Percentiles rank a stretch among this genome's conserved stretches.
phyloP scores from a whole-genome alignment of 148 eudicot species.

The Limonium bicolor region DNA sequence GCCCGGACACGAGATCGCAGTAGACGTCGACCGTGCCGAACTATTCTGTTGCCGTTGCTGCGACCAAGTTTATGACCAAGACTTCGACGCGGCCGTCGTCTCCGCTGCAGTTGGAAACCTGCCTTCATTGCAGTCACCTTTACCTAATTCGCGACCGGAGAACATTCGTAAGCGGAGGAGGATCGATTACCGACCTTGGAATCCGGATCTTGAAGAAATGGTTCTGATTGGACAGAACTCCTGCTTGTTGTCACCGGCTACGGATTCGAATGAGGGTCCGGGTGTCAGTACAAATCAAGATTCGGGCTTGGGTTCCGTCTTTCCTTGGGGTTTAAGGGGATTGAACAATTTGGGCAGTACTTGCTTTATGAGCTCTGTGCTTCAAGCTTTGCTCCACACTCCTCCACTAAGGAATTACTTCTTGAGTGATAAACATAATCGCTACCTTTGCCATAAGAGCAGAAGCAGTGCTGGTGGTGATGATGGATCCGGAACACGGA shows the following conservation, averaged over 20 bases:
- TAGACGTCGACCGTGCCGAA: conserved; percentile 54
- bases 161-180: conserved; percentile 47
- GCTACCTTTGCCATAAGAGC: conserved; percentile 34
- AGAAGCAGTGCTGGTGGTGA: conserved; percentile 4
- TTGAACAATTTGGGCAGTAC: conserved; percentile 62
- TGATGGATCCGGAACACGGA: background rate
- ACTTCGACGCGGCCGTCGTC: conserved; percentile 42
- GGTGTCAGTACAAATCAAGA: conserved; percentile 4
- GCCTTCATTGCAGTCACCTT: background rate
- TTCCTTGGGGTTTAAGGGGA: conserved; percentile 54
- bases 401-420: conserved; percentile 72
- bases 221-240: conserved; percentile 24
- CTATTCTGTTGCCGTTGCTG: conserved; percentile 47
- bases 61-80: conserved; percentile 55
- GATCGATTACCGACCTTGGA: conserved; percentile 51
- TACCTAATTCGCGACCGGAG: conserved; percentile 21
- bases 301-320: conserved; percentile 12
- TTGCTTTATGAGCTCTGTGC: conserved; percentile 72
- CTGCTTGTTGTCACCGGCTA: conserved; percentile 8
- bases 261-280: conserved; percentile 5
- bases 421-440: conserved; percentile 53
- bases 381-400: conserved; percentile 71
- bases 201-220: conserved; percentile 29
- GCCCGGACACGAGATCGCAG: conserved; percentile 35
- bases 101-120: conserved; percentile 10